A percentile compares a stretch with the other conserved stretches of the same genome.
Conservation (phyloP, 1,139 yeast species). For the Yamadazyma triangularis region DNA sequence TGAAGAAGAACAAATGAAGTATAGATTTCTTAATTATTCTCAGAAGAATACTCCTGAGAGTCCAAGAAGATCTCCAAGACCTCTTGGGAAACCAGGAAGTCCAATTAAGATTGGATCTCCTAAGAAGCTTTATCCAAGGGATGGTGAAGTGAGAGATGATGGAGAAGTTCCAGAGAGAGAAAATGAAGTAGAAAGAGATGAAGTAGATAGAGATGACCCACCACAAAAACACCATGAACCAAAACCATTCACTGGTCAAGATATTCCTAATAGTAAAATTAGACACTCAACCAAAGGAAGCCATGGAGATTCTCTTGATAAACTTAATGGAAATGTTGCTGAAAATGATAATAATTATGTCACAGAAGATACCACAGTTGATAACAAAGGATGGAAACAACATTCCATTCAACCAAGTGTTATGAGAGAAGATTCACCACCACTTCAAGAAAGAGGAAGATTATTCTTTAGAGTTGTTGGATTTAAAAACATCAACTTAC, state of each 20-base stretch:
- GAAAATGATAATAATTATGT: slow-evolving; percentile 1
- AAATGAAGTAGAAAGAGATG: no score
- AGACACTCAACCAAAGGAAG: slow-evolving; percentile 3
- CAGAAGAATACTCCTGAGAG: slow-evolving; percentile 1
- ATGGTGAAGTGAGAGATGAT: no score
- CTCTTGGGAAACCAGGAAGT: slow-evolving; percentile 7
- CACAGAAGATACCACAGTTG: background rate
- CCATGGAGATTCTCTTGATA: no score
- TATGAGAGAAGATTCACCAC: slow-evolving; percentile 12
- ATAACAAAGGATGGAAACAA: slow-evolving; percentile 10
- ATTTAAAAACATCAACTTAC: slow-evolving; percentile 53
- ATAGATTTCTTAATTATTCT: background rate
- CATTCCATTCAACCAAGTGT: slow-evolving; percentile 14
- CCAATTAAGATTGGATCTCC: slow-evolving; percentile 43
- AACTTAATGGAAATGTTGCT: no score
- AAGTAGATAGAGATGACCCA: no score
- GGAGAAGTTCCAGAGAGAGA: no score
- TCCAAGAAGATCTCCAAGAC: background rate
- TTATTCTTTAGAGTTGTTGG: slow-evolving; percentile 66
- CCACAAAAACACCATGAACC: slow-evolving; percentile 1
- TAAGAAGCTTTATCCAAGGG: slow-evolving; percentile 20
- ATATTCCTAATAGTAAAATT: slow-evolving; percentile 2
- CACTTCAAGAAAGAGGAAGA: slow-evolving; percentile 61
- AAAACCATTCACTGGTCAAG: slow-evolving; percentile 3
- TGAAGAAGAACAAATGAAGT: slow-evolving; percentile 2